Conservation (phyloP, 331 rosid genomes). For the Prunus yedoensis region DNA sequence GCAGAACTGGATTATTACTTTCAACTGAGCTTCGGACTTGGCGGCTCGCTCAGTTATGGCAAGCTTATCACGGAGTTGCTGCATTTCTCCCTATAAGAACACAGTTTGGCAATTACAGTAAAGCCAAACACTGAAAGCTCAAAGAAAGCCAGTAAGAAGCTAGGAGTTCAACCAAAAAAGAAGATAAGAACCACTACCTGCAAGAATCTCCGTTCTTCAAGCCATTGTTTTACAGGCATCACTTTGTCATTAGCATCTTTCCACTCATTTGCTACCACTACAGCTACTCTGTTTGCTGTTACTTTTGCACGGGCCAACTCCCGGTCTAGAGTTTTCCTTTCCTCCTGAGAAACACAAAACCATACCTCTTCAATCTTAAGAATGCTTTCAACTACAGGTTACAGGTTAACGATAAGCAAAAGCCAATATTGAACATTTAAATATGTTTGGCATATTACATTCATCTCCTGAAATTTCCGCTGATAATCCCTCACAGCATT, state of each 20-base stretch:
- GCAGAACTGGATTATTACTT: slow-evolving; percentile 62
- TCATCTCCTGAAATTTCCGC: slow-evolving; percentile 97
- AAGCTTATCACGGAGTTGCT: slow-evolving; percentile 96
- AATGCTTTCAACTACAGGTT: slow-evolving; percentile 14
- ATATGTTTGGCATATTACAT: slow-evolving; percentile 47
- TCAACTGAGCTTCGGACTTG: slow-evolving; percentile 92
- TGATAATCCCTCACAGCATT: slow-evolving; percentile 98
- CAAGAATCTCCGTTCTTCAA: slow-evolving; percentile 86
- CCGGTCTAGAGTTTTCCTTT: slow-evolving; percentile 90
- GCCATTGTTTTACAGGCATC: slow-evolving; percentile 99
- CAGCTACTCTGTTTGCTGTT: slow-evolving; percentile 93
- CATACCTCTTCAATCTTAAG: slow-evolving; percentile 19
- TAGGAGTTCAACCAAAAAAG: slow-evolving; percentile 15
- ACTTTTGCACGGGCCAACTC: slow-evolving; percentile 98
- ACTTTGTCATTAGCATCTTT: slow-evolving; percentile 94
- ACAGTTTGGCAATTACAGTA: slow-evolving; percentile 20
- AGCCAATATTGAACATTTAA: slow-evolving; percentile 12
- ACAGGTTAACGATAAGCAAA: slow-evolving; percentile 12
- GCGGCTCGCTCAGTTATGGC: slow-evolving; percentile 83
- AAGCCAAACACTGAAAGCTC: slow-evolving; percentile 19
- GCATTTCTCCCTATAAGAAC: slow-evolving; percentile 92
- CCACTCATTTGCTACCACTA: slow-evolving; percentile 96
- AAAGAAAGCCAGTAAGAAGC: slow-evolving; percentile 6
- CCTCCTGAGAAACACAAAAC: slow-evolving; percentile 60
- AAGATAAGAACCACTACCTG: slow-evolving; percentile 46